Conservation (phyloP, 352 stramenopile genomes). For the Phytophthora pluvialis region DNA sequence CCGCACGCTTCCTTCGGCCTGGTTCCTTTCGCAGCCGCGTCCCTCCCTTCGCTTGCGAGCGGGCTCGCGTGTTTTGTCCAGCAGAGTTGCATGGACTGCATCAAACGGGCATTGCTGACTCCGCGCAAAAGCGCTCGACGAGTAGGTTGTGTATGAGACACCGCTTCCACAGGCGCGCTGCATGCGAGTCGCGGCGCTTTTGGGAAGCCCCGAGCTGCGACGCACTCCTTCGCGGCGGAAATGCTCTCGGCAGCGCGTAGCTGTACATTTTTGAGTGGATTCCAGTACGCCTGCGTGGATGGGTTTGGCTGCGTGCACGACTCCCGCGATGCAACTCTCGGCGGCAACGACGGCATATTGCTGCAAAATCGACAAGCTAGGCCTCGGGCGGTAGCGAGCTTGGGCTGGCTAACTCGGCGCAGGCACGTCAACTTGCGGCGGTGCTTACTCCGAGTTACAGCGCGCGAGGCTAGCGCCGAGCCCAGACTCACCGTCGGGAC, state of each 20-base stretch:
- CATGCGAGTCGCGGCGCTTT: conserved; percentile 16
- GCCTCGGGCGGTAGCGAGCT: neutral
- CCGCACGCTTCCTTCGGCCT: conserved; percentile 24
- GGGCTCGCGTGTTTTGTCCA: conserved; percentile 30
- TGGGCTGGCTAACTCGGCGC: neutral
- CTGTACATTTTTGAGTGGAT: conserved; percentile 32
- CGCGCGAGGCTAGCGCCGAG: neutral
- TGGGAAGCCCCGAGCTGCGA: conserved; percentile 15
- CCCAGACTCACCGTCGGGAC: conserved; percentile 10
- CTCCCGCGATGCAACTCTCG: conserved; percentile 9
- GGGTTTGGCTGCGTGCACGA: conserved; percentile 6
- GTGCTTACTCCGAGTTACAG: conserved; percentile 2
- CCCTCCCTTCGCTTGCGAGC: conserved; percentile 21
- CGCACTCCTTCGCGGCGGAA: conserved; percentile 6
- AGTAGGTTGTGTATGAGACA: conserved; percentile 40
- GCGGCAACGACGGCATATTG: neutral
- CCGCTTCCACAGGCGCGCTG: conserved; percentile 27
- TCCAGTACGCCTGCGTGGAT: conserved; percentile 11
- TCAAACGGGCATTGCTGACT: conserved; percentile 35
- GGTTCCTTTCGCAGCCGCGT: conserved; percentile 27
- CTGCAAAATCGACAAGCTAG: neutral
- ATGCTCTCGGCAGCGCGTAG: neutral
- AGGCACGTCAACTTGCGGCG: neutral
- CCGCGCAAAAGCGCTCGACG: neutral
- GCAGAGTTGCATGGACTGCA: conserved; percentile 36